Evolutionary conservation across 1,284 basidiomycete species (phyloP), one percentile per base, ranked within the genome.

Genomic region (Hymenochaete sp.): DNA sequence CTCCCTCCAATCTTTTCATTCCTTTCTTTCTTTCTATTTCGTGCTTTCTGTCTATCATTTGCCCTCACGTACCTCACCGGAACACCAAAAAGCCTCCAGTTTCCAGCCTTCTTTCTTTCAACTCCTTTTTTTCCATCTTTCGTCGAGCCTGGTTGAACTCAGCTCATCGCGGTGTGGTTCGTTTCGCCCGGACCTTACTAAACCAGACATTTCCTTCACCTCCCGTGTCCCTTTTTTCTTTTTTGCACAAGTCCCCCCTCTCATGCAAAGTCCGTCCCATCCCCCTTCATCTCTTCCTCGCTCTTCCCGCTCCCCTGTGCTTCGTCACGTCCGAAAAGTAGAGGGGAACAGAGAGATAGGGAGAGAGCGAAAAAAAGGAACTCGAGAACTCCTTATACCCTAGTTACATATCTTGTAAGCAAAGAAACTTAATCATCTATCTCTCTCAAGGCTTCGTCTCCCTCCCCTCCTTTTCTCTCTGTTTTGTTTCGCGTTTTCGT

Each of bases 21-120:
- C 21, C 32, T 35, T 35, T 35, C 32, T 42, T 28, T 29, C 29
- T 33, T 27, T 42, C 40, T 28, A 42, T 29, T 19, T 27, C 26
- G 19, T 19, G n/a, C 29, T 27, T 19, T 16, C 26, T 42, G n/a
- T 27, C 19, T 19, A 42, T 42, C 19, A 28, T 27, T 27, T 29
- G 40, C 25, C 14, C 21, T 19, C 21, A 7, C 29, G 14, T 42
- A 25, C 26, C 14, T 14, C 21, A n/a, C 32, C 14, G 21, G 14
- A 35, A 35, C 32, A 14, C 28, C 28, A 35, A 35, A 35, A n/a
- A 35, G n/a, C n/a, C n/a, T n/a, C n/a, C n/a, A n/a, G n/a, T n/a
- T n/a, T n/a, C n/a, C n/a, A n/a, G n/a, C n/a, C n/a, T n/a, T n/a
- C n/a, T n/a, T n/a, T n/a, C n/a, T n/a, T n/a, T n/a, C n/a, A n/a